Evolutionary conservation across 345 rosid species (phyloP).

Genomic region (Cardamine resedifolia): DNA sequence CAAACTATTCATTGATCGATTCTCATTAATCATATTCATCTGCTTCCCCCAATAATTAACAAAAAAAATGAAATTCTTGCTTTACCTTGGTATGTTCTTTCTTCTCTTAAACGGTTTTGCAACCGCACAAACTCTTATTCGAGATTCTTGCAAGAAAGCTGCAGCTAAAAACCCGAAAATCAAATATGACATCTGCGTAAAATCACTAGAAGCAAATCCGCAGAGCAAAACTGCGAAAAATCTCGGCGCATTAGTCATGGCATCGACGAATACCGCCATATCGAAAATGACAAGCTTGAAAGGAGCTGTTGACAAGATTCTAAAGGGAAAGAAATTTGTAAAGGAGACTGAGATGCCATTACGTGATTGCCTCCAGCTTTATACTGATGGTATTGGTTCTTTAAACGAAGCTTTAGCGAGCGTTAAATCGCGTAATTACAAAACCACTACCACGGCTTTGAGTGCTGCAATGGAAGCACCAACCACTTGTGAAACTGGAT

Average conservation of each 20-base stretch:
- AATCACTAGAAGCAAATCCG: constrained; percentile 36
- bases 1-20: neutral
- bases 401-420: constrained; percentile 25
- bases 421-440: constrained; percentile 24
- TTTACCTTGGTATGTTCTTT: constrained; percentile 3
- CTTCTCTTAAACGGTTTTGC: neutral
- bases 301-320: constrained; percentile 25
- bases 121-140: constrained; percentile 26
- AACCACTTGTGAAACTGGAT: constrained; percentile 47
- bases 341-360: constrained; percentile 16
- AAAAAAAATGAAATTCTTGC: constrained; percentile 1
- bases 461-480: constrained; percentile 46
- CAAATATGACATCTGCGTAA: constrained; percentile 37
- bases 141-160: constrained; percentile 41
- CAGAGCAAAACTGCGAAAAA: constrained; percentile 30
- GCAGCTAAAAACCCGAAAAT: constrained; percentile 34
- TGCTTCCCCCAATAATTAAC: no score
- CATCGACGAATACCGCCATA: constrained; percentile 27
- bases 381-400: constrained; percentile 23
- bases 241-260: constrained; percentile 23
- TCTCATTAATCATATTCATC: neutral
- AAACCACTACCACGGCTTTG: constrained; percentile 11
- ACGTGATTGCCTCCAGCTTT: constrained; percentile 44
- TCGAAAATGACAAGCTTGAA: constrained; percentile 35
- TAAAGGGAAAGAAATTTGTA: constrained; percentile 5